These are phyloP conservation scores for Fonsecaea pugnacius DNA, from an alignment of 2,329 filamentous ascomycete genomes.

Conservation along the genomic window DNA sequence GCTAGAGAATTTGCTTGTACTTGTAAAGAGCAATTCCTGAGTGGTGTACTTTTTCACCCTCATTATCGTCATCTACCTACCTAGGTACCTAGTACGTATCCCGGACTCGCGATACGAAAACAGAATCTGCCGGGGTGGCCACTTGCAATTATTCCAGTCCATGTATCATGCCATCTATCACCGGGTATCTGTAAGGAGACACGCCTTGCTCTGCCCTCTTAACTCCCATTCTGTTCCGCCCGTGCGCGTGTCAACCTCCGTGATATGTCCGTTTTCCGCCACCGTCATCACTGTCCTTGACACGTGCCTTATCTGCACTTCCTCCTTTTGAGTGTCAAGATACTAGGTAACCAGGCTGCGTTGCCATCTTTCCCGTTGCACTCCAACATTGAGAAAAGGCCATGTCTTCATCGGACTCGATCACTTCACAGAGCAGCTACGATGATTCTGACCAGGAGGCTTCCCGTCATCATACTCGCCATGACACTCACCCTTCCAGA, in stretches of 20 bases:
- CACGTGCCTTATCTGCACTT: slow-evolving; percentile 16
- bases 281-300: slow-evolving; percentile 13
- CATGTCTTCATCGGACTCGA: slow-evolving; percentile 31
- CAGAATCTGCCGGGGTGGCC: not conserved
- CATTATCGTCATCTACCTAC: not conserved
- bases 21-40: not conserved
- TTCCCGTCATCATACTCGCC: slow-evolving; percentile 1
- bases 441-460: slow-evolving; percentile 17
- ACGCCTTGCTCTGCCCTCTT: not conserved
- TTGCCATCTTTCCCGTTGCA: not conserved
- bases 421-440: slow-evolving; percentile 23
- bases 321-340: slow-evolving; percentile 2
- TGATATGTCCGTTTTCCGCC: slow-evolving; percentile 17
- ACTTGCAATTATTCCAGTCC: not conserved
- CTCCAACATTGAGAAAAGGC: not conserved
- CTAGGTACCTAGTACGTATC: not conserved
- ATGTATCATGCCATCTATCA: not conserved
- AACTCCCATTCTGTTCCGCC: not conserved
- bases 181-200: not conserved
- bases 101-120: not conserved
- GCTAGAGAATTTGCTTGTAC: not conserved
- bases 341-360: not conserved
- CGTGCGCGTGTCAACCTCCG: slow-evolving; percentile 1
- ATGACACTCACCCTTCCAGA: slow-evolving; percentile 14
- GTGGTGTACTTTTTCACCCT: not conserved